Conservation (phyloP, 352 stramenopile genomes). For the Phytophthora capsici region DNA sequence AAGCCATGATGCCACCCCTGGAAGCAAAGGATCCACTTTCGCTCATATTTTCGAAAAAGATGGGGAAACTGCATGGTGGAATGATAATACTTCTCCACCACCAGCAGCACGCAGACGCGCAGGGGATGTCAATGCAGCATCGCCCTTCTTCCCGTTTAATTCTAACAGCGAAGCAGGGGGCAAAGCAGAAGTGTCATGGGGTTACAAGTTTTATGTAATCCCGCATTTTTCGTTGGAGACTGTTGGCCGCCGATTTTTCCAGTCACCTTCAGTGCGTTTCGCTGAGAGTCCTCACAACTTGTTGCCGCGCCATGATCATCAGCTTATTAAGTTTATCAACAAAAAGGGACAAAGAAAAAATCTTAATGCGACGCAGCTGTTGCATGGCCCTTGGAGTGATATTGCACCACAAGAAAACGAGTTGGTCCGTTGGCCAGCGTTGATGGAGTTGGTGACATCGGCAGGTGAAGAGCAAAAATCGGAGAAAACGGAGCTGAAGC, state of each 20-base stretch:
- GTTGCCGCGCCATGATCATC: constrained; percentile 55
- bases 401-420: constrained; percentile 66
- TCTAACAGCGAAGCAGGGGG: neutral
- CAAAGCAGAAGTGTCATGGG: constrained; percentile 45
- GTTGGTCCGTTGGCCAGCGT: constrained; percentile 69
- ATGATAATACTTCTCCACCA: constrained; percentile 33
- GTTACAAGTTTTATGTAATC: constrained; percentile 79
- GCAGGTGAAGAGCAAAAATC: constrained; percentile 8
- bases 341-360: constrained; percentile 55
- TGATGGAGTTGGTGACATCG: constrained; percentile 65
- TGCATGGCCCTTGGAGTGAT: constrained; percentile 66
- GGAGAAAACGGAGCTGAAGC: constrained; percentile 12
- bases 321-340: constrained; percentile 83
- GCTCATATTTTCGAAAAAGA: constrained; percentile 13
- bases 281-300: constrained; percentile 21
- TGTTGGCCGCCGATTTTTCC: constrained; percentile 59
- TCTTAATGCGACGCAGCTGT: constrained; percentile 54
- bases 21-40: constrained; percentile 1
- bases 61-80: constrained; percentile 21
- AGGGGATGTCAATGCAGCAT: constrained; percentile 22
- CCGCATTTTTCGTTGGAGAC: constrained; percentile 65
- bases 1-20: neutral
- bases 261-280: constrained; percentile 39
- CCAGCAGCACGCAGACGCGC: constrained; percentile 33
- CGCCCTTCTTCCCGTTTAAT: constrained; percentile 36